Evolutionary conservation across 371 early-diverging fungal genomes (phyloP), one percentile per base, ranked within the genome.

Genomic region (Haplosporangium sp.): DNA sequence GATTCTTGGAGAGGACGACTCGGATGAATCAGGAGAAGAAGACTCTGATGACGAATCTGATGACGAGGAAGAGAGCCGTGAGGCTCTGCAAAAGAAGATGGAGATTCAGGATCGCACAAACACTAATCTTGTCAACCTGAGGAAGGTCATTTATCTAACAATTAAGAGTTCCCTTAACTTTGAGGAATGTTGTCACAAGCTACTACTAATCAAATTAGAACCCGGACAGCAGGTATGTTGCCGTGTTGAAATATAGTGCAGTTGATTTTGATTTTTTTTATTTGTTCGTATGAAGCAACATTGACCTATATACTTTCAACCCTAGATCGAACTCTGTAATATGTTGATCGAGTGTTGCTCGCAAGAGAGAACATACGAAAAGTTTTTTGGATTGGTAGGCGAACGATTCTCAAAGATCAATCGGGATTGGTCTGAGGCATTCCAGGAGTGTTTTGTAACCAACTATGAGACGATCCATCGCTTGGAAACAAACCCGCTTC

Each of bases 281-380:
- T 58, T 15, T 58, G 20, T 59, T 27, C 20, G 8, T 69, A 37
- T 72, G 27, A 27, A 27, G 27, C 27, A 27, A 27, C 27, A 27
- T 27, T 27, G 27, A 27, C 27, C 27, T 27, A 27, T 38, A 53
- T 38, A 55, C 6, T 27, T 50, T 61, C 37, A 35, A 13, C 45
- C 13, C 6, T 82, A 91, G 89, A 89, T 93, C 64, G 98, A 97
- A 84, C 83, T 99, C 53, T 92, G 92, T 83, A 95, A 95, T 78
- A 99, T 99, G 99, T 89, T 99, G 44, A 94, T 98, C 69, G 99
- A 99, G 77, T 97, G 98, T 88, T 96, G 96, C 77, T 91, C 94
- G 17, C 97, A 99, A 83, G 98, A 98, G 79, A 91, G 96, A 20
- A 97, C 97, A 0, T 99, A 96, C 83, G 92, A 94, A 65, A 94